Percentiles rank a stretch among this genome's conserved stretches.
Conservation (phyloP, 495 filamentous ascomycete genomes). For the Pseudomonodictys pantanalensis region DNA sequence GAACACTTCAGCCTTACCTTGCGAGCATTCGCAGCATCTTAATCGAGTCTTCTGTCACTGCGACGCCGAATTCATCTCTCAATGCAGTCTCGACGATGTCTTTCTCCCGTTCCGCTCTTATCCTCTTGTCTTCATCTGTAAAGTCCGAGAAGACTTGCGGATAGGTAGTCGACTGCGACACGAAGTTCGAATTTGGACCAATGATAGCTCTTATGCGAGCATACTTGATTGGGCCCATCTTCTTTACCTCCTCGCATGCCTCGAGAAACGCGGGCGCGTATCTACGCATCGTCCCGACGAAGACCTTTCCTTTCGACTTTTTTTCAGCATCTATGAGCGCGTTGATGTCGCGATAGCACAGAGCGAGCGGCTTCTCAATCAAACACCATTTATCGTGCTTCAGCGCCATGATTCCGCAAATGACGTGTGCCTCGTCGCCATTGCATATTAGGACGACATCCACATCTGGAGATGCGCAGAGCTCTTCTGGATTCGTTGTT, state of each 20-base stretch:
- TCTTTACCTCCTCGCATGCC: slow-evolving; percentile 50
- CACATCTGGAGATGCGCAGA: slow-evolving; percentile 42
- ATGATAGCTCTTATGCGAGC: slow-evolving; percentile 55
- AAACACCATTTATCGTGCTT: slow-evolving; percentile 53
- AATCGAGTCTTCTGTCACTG: slow-evolving; percentile 36
- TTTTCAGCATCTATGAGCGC: slow-evolving; percentile 47
- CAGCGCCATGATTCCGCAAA: slow-evolving; percentile 50
- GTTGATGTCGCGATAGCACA: slow-evolving; percentile 44
- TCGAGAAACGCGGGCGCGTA: slow-evolving; percentile 52
- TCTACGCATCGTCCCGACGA: slow-evolving; percentile 56
- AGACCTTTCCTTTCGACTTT: slow-evolving; percentile 43
- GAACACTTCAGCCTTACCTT: slow-evolving; percentile 5
- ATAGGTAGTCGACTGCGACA: slow-evolving; percentile 51
- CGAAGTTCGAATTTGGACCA: slow-evolving; percentile 48
- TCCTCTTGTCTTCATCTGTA: slow-evolving; percentile 33
- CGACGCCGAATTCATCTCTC: slow-evolving; percentile 20
- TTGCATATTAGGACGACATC: slow-evolving; percentile 54
- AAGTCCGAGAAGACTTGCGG: slow-evolving; percentile 42
- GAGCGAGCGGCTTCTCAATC: slow-evolving; percentile 54
- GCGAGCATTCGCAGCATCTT: slow-evolving; percentile 47
- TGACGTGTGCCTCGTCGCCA: slow-evolving; percentile 51
- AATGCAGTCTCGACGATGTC: slow-evolving; percentile 41
- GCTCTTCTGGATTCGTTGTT: slow-evolving; percentile 33
- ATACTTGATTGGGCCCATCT: slow-evolving; percentile 50
- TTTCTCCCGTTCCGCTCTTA: too few relatives aligned